Evolutionary conservation across 306 rosid genomes (phyloP).

Genomic region (Cicer judaicum): DNA sequence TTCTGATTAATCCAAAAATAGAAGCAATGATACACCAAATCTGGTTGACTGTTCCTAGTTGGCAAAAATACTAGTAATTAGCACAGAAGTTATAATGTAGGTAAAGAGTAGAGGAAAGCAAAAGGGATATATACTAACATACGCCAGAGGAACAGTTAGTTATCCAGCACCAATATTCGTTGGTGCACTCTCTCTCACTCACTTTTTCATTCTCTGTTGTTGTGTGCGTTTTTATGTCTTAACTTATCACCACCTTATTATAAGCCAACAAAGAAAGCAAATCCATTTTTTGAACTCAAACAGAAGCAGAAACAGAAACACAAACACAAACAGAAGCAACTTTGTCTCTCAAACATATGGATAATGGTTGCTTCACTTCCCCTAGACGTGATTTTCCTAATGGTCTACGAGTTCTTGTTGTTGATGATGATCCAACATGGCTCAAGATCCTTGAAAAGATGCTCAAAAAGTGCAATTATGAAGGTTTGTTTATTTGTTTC

Average conservation of each 20-base stretch:
- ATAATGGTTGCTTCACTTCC: constrained; percentile 80
- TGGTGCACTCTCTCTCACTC: constrained; percentile 43
- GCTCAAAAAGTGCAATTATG: constrained; percentile 92
- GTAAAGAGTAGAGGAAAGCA: too few species aligned
- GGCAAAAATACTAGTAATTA: background rate
- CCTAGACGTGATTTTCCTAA: constrained; percentile 81
- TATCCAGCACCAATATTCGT: constrained; percentile 79
- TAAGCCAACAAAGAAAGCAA: constrained; percentile 60
- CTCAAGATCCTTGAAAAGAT: constrained; percentile 94
- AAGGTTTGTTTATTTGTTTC: constrained; percentile 56
- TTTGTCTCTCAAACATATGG: constrained; percentile 60
- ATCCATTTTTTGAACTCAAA: constrained; percentile 41
- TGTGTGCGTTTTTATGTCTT: background rate
- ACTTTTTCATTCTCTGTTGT: constrained; percentile 29
- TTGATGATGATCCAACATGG: constrained; percentile 98
- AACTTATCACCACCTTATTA: constrained; percentile 34
- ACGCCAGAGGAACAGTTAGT: constrained; percentile 63
- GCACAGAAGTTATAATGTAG: constrained; percentile 15
- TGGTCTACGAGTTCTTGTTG: constrained; percentile 91
- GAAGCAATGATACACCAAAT: background rate
- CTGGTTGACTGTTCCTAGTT: constrained; percentile 33
- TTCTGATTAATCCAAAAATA: too few species aligned
- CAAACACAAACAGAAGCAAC: constrained; percentile 32
- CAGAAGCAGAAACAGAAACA: constrained; percentile 22
- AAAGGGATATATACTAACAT: constrained; percentile 51